Base-by-base conservation (phyloP, 2,329 filamentous ascomycete species). In the Anthostomella pinea region DNA sequence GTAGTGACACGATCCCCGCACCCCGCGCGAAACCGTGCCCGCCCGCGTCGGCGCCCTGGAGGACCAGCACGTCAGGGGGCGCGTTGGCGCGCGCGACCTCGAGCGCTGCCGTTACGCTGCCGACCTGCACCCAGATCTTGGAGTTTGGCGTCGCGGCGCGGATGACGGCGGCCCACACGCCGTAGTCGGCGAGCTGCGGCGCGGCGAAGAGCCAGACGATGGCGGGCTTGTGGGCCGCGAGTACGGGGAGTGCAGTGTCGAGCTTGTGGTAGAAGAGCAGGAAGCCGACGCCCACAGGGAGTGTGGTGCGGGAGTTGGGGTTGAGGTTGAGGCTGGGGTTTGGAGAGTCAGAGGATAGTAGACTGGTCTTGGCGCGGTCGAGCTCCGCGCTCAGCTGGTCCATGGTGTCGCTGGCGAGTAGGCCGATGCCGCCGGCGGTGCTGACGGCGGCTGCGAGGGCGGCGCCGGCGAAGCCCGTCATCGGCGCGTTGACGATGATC, bases 31-130 rank as follows among this genome's bases (percentile, higher is more conserved):
- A 60, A 1, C 72, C 72, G 41, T 78, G 75, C 0, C 75, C 74
- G 9, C 75, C 75, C 0, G 73, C 72, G 44, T 78, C 75, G 3
- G 60, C 56, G 2, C 75, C 74, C 49, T 78, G 74, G 2, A 73
- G 51, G 3, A 78, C 72, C 3, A 78, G 44, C 3, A 68, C 69
- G 38, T 77, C 73, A 0, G 73, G 72, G 0, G 53, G n/a, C n/a
- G n/a, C 48, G 3, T 51, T 44, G 18, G 53, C 55, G 8, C 48
- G 52, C 2, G 62, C 57, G 0, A 70, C 61, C n/a, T 66, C 59
- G 1, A 69, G 45, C 2, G 72, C 73, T 41, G 75, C 72, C 8
- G 48, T 38, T 3, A 77, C 53, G 2, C 66, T 68, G 8, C 73
- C 73, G 5, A 77, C 57, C 43, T 78, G 74, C 5, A 74, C 57